These are phyloP conservation scores for Inga laurina DNA, from an alignment of 306 rosid genomes.

Conservation along the genomic window DNA sequence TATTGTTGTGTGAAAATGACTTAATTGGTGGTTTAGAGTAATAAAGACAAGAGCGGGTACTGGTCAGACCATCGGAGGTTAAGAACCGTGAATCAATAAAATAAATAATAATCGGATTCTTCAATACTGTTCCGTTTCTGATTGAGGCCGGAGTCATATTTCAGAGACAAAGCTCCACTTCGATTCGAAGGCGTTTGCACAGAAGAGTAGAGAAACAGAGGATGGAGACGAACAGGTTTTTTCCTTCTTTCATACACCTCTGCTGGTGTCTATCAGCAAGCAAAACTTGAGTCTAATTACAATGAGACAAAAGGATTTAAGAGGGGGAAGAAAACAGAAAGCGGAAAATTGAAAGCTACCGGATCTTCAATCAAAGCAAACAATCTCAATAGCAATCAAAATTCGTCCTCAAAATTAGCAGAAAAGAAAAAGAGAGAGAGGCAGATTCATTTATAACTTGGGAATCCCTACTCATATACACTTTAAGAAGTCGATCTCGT, in stretches of 20 bases:
- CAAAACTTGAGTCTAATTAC: too few relatives aligned
- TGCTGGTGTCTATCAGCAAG: neutral
- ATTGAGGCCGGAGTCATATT: neutral
- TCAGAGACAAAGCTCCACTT: neutral
- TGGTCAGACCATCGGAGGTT: neutral
- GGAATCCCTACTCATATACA: constrained; percentile 18
- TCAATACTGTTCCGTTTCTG: neutral
- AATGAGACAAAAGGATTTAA: neutral
- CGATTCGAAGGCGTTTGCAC: neutral
- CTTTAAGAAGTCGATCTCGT: neutral
- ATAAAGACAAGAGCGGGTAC: too few relatives aligned
- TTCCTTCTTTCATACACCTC: neutral
- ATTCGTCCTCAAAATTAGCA: neutral
- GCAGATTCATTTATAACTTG: neutral
- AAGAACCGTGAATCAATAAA: neutral
- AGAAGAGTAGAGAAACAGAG: neutral
- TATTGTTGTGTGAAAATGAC: too few relatives aligned
- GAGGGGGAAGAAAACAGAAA: neutral
- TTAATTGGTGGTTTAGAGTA: too few relatives aligned
- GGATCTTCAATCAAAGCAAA: neutral
- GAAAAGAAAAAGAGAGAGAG: too few relatives aligned
- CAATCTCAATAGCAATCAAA: neutral
- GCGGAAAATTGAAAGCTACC: neutral
- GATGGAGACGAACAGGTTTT: neutral
- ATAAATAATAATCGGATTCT: neutral